Percentiles rank a stretch among this genome's conserved stretches.
Evolutionary conservation across 2,329 filamentous ascomycete species (phyloP).

Genomic region (Fusarium nodosum): DNA sequence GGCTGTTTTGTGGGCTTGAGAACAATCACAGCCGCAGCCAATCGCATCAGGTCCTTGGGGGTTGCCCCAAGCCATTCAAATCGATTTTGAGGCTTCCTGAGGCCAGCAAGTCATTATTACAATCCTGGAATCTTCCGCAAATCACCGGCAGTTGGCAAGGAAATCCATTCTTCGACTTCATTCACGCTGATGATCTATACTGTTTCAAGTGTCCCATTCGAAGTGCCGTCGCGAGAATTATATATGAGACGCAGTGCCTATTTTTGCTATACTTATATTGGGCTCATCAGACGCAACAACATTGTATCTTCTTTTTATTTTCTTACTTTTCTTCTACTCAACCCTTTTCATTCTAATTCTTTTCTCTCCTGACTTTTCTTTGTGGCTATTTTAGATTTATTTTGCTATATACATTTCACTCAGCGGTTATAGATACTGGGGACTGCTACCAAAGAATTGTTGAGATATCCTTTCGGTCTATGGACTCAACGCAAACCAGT

Average conservation of each 20-base stretch:
- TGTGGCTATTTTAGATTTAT: background rate
- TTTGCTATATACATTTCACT: background rate
- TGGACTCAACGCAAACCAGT: background rate
- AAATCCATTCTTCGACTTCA: slow-evolving; percentile 4
- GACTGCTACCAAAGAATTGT: background rate
- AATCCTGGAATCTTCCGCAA: background rate
- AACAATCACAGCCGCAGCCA: slow-evolving; percentile 9
- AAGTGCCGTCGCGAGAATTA: background rate
- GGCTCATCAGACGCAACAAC: background rate
- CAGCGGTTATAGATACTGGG: background rate
- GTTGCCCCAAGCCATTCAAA: slow-evolving; percentile 10
- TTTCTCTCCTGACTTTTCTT: background rate
- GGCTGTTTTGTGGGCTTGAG: slow-evolving; percentile 22
- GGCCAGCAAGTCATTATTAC: slow-evolving; percentile 3
- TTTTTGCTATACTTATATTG: background rate
- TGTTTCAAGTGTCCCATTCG: background rate
- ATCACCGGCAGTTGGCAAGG: slow-evolving; percentile 6
- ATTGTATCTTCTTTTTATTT: background rate
- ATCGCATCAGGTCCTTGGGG: slow-evolving; percentile 13
- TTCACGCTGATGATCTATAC: background rate
- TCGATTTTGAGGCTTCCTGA: slow-evolving; percentile 14
- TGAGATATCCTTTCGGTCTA: background rate
- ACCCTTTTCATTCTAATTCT: background rate
- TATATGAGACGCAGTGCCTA: background rate
- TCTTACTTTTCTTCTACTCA: background rate